Base-by-base conservation (phyloP, 352 stramenopile genomes). In the Globisporangium irregulare region DNA sequence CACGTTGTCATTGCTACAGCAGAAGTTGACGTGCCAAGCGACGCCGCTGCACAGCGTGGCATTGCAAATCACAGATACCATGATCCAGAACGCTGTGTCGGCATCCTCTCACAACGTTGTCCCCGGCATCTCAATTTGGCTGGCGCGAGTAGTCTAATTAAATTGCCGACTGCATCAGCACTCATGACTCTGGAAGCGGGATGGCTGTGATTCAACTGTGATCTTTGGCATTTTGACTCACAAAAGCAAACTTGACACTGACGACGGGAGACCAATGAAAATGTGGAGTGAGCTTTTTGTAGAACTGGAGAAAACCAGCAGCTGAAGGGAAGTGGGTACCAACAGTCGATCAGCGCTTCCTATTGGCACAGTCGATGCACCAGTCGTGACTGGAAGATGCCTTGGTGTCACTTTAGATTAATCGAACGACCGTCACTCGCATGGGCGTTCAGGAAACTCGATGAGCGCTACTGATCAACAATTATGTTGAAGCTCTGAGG, bases 1-100 rank as follows among this genome's bases (percentile, higher is more conserved):
- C 3, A 69, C 22, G 58, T 80, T 78, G 14, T 68, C 71, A 3
- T 71, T 18, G 51, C 64, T 73, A 51, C 66, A 76, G 20, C 43
- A 65, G 18, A 55, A 72, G 32, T 73, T 80, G 41, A 72, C 48
- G 8, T 69, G 25, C 34, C 41, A 69, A 0, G 72, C 72, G 12
- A 66, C 70, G 20, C 68, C 8, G 46, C 60, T 70, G 20, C 71
- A 74, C 12, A 68, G 6, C 25, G 69, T 7, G 1, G 61, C 62
- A 48, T 75, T 80, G 29, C 71, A 69, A 20, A 76, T 36, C 32
- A 63, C 27, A 18, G 15, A 38, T 6, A 36, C 25, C 54, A 60
- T 27, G 10, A 29, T 38, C 54, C n/a, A 60, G 46, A 51, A 27
- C 24, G 34, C 18, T 51, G 15, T 29, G 7, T 55, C 20, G 3